Conservation (phyloP, 179 eudicot species). For the Spergularia azorica region DNA sequence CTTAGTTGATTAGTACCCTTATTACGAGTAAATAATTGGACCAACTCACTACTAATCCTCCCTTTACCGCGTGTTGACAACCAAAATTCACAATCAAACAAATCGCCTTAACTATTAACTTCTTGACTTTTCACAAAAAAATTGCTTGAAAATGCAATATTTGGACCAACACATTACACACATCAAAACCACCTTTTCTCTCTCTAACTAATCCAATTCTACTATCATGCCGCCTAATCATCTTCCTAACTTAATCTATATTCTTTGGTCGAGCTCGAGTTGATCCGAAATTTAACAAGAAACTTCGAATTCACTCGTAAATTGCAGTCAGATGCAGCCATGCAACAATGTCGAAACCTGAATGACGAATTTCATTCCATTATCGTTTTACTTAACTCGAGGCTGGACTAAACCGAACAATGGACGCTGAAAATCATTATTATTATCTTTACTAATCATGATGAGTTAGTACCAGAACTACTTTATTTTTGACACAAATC, state of each 20-base stretch:
- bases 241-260: not conserved
- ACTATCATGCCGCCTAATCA: not conserved
- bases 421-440: too few species aligned
- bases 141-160: not conserved
- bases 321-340: too few species aligned
- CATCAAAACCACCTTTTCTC: not conserved
- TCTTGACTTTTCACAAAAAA: not conserved
- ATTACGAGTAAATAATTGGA: not conserved
- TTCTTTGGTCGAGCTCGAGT: too few species aligned
- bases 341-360: too few species aligned
- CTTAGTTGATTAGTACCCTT: not conserved
- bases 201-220: not conserved
- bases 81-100: not conserved
- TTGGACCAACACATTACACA: conserved; percentile 5
- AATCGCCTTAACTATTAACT: not conserved
- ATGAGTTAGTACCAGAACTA: too few species aligned
- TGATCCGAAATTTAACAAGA: too few species aligned
- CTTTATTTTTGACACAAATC: not conserved
- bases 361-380: too few species aligned
- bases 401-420: too few species aligned
- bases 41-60: not conserved
- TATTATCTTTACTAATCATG: too few species aligned
- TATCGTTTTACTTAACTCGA: too few species aligned
- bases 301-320: too few species aligned
- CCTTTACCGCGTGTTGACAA: conserved; percentile 27